Conservation (phyloP, 2,329 filamentous ascomycete species). For the Grosmannia penicillata region DNA sequence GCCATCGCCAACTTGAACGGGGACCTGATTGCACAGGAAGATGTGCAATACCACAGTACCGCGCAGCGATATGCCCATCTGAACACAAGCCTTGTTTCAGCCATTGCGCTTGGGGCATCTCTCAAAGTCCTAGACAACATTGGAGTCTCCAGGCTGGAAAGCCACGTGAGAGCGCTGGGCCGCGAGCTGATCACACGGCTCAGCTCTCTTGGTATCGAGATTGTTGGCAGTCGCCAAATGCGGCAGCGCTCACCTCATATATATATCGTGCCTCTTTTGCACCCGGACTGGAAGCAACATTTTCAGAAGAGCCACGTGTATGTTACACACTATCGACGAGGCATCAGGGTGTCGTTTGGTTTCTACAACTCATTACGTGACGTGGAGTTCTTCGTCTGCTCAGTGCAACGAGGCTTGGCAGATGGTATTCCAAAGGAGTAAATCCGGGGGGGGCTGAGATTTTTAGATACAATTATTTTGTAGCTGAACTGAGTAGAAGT, state of each 20-base stretch:
- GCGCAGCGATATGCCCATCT: background rate
- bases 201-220: background rate
- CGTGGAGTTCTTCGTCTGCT: background rate
- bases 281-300: background rate
- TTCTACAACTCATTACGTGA: background rate
- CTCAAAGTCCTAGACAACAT: background rate
- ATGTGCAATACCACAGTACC: background rate
- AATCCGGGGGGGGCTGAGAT: too few relatives aligned
- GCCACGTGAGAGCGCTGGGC: background rate
- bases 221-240: background rate
- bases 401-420: background rate
- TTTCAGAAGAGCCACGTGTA: background rate
- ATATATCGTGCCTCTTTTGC: background rate
- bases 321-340: background rate
- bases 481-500: too few relatives aligned
- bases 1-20: background rate
- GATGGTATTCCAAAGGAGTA: background rate
- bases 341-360: background rate
- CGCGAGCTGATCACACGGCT: background rate
- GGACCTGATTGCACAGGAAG: background rate
- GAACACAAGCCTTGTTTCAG: background rate
- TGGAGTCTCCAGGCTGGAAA: background rate
- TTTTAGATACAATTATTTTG: too few relatives aligned
- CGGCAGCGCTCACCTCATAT: background rate
- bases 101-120: background rate